phyloP scores from a whole-genome alignment of 2,329 filamentous ascomycete species.

The Verticillium longisporum region DNA sequence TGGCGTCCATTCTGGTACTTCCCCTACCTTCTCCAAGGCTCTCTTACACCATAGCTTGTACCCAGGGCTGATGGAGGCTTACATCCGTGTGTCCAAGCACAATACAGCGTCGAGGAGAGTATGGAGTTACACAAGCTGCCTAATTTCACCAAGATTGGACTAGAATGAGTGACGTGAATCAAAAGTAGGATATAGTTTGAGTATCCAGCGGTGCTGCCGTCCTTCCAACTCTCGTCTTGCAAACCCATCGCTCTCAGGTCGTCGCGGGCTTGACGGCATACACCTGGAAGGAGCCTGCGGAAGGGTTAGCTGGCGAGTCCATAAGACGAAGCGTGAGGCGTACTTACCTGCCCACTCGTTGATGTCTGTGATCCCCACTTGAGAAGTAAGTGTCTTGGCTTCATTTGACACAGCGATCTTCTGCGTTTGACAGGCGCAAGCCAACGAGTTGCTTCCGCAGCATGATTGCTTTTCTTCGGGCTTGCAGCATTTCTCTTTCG shows the following conservation, averaged over 20 bases:
- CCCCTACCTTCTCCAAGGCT: too few relatives aligned
- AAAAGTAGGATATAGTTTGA: too few relatives aligned
- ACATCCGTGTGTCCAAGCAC: too few relatives aligned
- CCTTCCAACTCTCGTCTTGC: too few relatives aligned
- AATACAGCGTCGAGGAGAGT: too few relatives aligned
- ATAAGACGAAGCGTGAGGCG: not conserved
- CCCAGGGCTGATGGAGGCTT: too few relatives aligned
- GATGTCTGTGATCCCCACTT: not conserved
- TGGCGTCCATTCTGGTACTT: too few relatives aligned
- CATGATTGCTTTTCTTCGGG: not conserved
- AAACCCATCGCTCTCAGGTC: slow-evolving; percentile 13
- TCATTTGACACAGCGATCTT: not conserved
- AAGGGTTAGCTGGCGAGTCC: not conserved
- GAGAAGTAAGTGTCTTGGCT: not conserved
- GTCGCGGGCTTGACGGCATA: slow-evolving; percentile 20
- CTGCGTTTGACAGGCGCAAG: not conserved
- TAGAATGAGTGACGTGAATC: too few relatives aligned
- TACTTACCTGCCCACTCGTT: not conserved
- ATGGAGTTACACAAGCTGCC: too few relatives aligned
- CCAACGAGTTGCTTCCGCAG: not conserved
- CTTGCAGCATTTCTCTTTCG: not conserved
- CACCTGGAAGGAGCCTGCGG: slow-evolving; percentile 14
- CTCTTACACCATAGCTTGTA: too few relatives aligned
- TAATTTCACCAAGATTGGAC: too few relatives aligned
- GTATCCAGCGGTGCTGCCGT: too few relatives aligned